Conservation (phyloP, 2,329 filamentous ascomycete species). For the Fusarium metavorans region DNA sequence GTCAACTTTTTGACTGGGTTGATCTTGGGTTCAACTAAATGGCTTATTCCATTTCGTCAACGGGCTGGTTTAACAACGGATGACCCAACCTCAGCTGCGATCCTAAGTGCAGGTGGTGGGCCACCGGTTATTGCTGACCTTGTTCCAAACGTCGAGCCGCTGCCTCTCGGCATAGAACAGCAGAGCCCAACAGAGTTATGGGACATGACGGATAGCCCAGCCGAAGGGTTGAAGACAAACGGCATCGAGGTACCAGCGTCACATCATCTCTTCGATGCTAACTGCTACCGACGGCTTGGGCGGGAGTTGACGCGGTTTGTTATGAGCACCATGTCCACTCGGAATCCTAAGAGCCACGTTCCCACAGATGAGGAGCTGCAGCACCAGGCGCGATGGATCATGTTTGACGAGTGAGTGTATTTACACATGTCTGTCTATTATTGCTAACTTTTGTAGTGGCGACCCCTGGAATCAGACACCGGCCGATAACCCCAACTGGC, state of each 20-base stretch:
- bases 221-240: not conserved
- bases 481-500: constrained; percentile 50
- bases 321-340: constrained; percentile 42
- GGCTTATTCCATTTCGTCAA: constrained; percentile 16
- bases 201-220: not conserved
- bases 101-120: not conserved
- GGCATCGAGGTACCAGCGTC: not conserved
- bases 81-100: not conserved
- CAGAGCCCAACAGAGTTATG: not conserved
- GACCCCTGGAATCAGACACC: constrained; percentile 53
- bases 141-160: not conserved
- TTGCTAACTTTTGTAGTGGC: constrained; percentile 31
- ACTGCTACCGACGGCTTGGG: constrained; percentile 35
- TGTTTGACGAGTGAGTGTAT: constrained; percentile 41
- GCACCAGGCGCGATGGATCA: constrained; percentile 47
- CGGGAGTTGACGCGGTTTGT: constrained; percentile 40
- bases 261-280: constrained; percentile 27
- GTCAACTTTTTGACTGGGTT: not conserved
- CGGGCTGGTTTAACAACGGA: not conserved
- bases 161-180: not conserved
- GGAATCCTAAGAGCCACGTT: constrained; percentile 35
- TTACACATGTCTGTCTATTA: too few relatives aligned
- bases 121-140: not conserved
- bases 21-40: not conserved
- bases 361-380: constrained; percentile 51